Evolutionary conservation across 805 yeast species (phyloP).

Genomic region (Debaryomyces castellii): DNA sequence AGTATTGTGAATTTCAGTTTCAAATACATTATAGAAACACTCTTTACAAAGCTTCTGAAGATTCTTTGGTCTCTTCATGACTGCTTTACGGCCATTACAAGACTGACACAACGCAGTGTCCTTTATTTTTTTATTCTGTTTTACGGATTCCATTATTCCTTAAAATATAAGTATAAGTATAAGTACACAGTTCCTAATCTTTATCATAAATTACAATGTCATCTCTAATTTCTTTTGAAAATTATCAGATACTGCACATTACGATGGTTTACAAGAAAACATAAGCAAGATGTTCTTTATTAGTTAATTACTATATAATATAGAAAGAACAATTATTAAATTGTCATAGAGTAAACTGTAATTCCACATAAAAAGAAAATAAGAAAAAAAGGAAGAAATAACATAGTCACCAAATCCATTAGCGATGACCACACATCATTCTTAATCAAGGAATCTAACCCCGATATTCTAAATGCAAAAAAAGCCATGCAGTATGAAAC

Average conservation of each 20-base stretch:
- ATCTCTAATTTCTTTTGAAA: background rate
- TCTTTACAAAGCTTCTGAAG: slow-evolving; percentile 84
- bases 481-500: slow-evolving; percentile 7
- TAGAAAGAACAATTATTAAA: background rate
- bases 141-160: background rate
- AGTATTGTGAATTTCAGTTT: slow-evolving; percentile 92
- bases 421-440: slow-evolving; percentile 2
- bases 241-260: background rate
- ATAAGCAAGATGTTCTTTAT: background rate
- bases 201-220: background rate
- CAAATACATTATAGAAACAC: slow-evolving; percentile 89
- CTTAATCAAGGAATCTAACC: background rate
- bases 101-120: slow-evolving; percentile 67
- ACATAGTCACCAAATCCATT: background rate
- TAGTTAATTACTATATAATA: background rate
- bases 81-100: slow-evolving; percentile 80
- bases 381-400: slow-evolving; percentile 1
- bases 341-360: background rate
- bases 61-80: slow-evolving; percentile 89
- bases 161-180: too few relatives aligned
- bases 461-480: slow-evolving; percentile 2
- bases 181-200: too few relatives aligned
- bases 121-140: slow-evolving; percentile 25
- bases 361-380: slow-evolving; percentile 1
- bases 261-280: background rate